Evolutionary conservation across 371 early-diverging fungal species (phyloP).

Genomic region (Blakeslea trispora): DNA sequence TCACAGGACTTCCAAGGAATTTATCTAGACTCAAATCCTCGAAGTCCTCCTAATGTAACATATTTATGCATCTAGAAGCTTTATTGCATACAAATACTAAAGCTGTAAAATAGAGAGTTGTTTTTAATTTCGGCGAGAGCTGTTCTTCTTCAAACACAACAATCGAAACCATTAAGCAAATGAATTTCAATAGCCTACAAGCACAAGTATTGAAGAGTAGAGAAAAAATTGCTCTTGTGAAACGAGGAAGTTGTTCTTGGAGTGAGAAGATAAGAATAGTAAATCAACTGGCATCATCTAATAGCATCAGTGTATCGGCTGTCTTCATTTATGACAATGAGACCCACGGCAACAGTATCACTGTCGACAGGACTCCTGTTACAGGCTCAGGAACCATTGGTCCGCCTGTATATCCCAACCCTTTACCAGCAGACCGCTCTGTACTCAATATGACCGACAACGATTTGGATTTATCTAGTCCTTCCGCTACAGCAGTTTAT

Average conservation of each 20-base stretch:
- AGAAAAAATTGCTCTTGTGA: slow-evolving; percentile 28
- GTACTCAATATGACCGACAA: slow-evolving; percentile 32
- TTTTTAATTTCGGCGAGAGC: slow-evolving; percentile 28
- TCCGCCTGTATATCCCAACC: slow-evolving; percentile 8
- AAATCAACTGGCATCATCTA: slow-evolving; percentile 8
- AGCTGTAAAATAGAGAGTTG: slow-evolving; percentile 17
- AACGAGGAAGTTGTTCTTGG: slow-evolving; percentile 33
- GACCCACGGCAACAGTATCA: slow-evolving; percentile 8
- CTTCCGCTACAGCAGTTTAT: slow-evolving; percentile 17
- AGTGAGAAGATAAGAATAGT: slow-evolving; percentile 28
- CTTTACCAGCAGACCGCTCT: slow-evolving; percentile 18
- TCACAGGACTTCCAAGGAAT: slow-evolving; percentile 32
- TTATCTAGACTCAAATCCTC: slow-evolving; percentile 3
- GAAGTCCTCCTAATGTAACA: slow-evolving; percentile 17
- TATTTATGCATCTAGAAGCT: too few species aligned
- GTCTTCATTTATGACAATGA: slow-evolving; percentile 33
- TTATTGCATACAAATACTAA: too few species aligned
- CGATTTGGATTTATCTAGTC: slow-evolving; percentile 13
- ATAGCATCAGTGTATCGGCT: slow-evolving; percentile 20
- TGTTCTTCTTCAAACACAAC: slow-evolving; percentile 25
- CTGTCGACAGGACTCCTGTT: neutral
- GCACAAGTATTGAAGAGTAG: slow-evolving; percentile 8
- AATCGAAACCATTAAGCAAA: slow-evolving; percentile 9
- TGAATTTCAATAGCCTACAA: slow-evolving; percentile 15
- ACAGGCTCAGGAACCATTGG: slow-evolving; percentile 9